Evolutionary conservation across 2,329 filamentous ascomycete species (phyloP), one percentile per base, ranked within the genome.

Genomic region (Grosmannia serpens): DNA sequence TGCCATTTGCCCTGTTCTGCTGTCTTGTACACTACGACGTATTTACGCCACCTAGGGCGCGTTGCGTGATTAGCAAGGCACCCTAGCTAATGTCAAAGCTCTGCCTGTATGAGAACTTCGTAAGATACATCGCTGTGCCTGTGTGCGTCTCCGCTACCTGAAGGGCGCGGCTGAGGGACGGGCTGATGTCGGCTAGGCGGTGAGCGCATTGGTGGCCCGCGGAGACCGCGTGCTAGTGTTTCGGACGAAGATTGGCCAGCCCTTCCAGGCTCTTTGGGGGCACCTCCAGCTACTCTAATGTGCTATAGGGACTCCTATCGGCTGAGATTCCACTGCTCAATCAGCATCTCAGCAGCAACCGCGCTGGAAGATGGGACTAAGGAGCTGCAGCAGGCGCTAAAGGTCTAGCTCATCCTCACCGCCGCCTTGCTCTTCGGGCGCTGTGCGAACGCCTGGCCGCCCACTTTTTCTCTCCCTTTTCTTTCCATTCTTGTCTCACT

Each of bases 171-270:
- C 22, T 27, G 35, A 29, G 26, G 53, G 24, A n/a, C 26, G 38
- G 24, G 20, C 44, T 24, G 44, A 4, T 38, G 5, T 38, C 35
- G 8, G 35, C 35, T 38, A 38, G 13, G 35, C 35, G 8, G 13
- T 17, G 38, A 20, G 8, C 17, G 20, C 20, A 44, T 44, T 41
- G 13, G 31, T 44, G n/a, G 53, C 8, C 27, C 27, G 13, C 29
- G 26, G 10, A 57, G 58, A 35, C 55, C 58, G 41, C 58, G 58
- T 59, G 58, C 38, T 41, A 50, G 58, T 33, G 24, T 57, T n/a
- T 11, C n/a, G 41, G 41, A 2, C 44, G 41, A 22, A 50, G 50
- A 59, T 57, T 59, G 58, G 58, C 35, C 31, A 24, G 46, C n/a
- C 22, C 22, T 24, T 26, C 31, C 33, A 33, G 6, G 22, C n/a